A percentile compares a stretch with the other conserved stretches of the same genome.
Evolutionary conservation across 768 basidiomycete species (phyloP).

Genomic region (Xanthoconium purpureum): DNA sequence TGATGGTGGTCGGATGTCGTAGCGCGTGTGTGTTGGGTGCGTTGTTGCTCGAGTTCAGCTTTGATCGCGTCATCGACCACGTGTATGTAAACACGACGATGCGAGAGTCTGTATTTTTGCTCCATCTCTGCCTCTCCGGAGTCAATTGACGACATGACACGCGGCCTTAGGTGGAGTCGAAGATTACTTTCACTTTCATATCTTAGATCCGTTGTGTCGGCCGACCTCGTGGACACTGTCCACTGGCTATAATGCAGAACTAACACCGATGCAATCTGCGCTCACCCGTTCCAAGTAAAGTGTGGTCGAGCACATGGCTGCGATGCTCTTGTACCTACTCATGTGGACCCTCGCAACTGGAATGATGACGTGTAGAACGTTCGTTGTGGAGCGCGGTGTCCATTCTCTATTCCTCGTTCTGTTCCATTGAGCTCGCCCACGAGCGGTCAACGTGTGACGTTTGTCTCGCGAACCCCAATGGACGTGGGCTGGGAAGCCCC

Average conservation of each 20-base stretch:
- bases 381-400: background rate
- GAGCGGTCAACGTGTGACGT: too few relatives aligned
- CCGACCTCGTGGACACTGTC: slow-evolving; percentile 3
- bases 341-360: background rate
- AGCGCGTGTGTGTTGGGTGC: slow-evolving; percentile 15
- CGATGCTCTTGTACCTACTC: background rate
- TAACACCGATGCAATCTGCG: slow-evolving; percentile 5
- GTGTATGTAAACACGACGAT: slow-evolving; percentile 6
- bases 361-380: slow-evolving; percentile 2
- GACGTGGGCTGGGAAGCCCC: too few relatives aligned
- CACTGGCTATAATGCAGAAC: background rate
- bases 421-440: too few relatives aligned
- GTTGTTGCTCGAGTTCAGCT: background rate
- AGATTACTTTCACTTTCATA: slow-evolving; percentile 5
- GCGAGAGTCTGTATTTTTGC: background rate
- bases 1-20: slow-evolving; percentile 31
- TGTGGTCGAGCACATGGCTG: background rate
- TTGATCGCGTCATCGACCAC: slow-evolving; percentile 6
- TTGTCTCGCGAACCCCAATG: too few relatives aligned
- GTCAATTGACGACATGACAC: slow-evolving; percentile 1
- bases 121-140: background rate
- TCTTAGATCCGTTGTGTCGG: slow-evolving; percentile 10
- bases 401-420: background rate
- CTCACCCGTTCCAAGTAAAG: background rate
- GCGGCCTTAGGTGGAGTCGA: background rate